phyloP scores from a whole-genome alignment of 176 grass and related monocot species.

The Microstegium vimineum region DNA sequence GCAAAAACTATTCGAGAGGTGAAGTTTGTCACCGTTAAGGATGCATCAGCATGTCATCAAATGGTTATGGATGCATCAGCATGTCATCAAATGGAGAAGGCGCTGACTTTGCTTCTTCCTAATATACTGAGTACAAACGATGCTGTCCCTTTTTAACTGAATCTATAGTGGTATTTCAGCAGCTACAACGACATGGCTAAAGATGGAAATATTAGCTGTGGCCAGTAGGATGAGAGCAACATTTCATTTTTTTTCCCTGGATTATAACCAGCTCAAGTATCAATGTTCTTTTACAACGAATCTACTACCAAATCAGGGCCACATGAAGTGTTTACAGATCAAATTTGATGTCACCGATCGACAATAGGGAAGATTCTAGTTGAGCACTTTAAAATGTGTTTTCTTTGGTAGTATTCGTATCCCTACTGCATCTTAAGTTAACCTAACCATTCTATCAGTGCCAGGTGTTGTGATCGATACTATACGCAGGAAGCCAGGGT shows the following conservation, averaged over 20 bases:
- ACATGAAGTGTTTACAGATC: background rate
- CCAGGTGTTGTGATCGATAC: background rate
- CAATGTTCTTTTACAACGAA: background rate
- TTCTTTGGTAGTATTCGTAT: background rate
- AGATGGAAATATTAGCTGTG: slow-evolving; percentile 10
- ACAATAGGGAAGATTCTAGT: background rate
- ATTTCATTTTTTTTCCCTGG: background rate
- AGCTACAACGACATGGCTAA: background rate
- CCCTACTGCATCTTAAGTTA: background rate
- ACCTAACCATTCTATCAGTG: background rate
- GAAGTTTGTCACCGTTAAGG: slow-evolving; percentile 4
- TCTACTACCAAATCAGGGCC: background rate
- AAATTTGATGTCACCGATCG: background rate
- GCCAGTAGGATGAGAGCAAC: slow-evolving; percentile 7
- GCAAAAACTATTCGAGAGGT: background rate
- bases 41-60: background rate
- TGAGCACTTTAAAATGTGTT: background rate
- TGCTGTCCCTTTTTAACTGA: slow-evolving; percentile 15
- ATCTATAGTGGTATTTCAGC: slow-evolving; percentile 1
- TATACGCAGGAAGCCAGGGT: background rate
- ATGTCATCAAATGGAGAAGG: background rate
- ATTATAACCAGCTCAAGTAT: background rate
- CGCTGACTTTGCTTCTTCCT: slow-evolving; percentile 40
- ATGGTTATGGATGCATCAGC: too few relatives aligned
- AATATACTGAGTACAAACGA: background rate